Evolutionary conservation across 2,329 filamentous ascomycete species (phyloP).

Genomic region (Pseudogymnoascus sp.): DNA sequence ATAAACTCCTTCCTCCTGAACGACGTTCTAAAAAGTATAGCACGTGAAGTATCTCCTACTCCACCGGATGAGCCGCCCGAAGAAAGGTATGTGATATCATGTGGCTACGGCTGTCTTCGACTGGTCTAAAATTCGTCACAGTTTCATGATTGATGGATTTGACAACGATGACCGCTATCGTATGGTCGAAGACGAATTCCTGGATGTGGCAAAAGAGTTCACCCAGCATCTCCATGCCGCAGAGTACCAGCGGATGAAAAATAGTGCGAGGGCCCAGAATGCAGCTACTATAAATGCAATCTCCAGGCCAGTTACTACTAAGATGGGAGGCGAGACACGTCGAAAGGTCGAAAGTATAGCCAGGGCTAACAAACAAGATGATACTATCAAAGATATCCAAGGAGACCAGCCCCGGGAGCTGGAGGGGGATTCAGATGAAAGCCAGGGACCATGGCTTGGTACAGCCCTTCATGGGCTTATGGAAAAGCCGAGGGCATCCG

Average conservation of each 20-base stretch:
- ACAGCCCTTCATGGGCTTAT: constrained; percentile 36
- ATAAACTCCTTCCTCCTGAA: not conserved
- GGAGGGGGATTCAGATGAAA: constrained; percentile 22
- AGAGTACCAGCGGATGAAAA: constrained; percentile 63
- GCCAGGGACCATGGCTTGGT: constrained; percentile 29
- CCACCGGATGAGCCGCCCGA: not conserved
- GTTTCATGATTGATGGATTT: constrained; percentile 52
- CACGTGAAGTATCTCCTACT: not conserved
- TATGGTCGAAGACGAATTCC: constrained; percentile 79
- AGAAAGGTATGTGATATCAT: not conserved
- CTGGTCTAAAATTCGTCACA: not conserved
- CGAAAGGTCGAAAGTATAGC: constrained; percentile 27
- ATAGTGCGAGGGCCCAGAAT: constrained; percentile 45
- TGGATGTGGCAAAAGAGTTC: constrained; percentile 57
- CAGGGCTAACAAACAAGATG: constrained; percentile 30
- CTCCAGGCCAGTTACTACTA: constrained; percentile 30
- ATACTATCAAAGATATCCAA: constrained; percentile 21
- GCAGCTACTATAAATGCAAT: constrained; percentile 35
- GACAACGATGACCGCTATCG: constrained; percentile 63
- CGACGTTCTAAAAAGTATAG: not conserved
- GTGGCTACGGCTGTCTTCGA: not conserved
- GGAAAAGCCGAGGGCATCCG: constrained; percentile 29
- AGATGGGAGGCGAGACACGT: constrained; percentile 23
- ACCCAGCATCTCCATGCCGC: constrained; percentile 69
- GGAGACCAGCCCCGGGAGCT: constrained; percentile 17